Base-by-base conservation (phyloP, 371 early-diverging fungal genomes). In the Syncephalastrum monosporum region DNA sequence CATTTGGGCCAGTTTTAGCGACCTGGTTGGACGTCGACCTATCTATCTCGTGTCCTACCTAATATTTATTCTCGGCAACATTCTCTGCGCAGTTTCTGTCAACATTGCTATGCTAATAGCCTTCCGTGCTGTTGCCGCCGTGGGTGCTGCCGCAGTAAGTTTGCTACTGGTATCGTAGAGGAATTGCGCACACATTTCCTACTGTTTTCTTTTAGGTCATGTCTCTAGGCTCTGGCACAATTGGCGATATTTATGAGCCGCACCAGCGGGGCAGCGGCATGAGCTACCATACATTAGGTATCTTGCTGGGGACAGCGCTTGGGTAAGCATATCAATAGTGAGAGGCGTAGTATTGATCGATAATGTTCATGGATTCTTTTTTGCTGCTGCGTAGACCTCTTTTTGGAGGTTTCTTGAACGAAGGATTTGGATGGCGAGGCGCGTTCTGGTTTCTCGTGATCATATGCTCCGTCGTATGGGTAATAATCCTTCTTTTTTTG, bases 341-440 rank as follows among this genome's bases (percentile, higher is more conserved):
- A 27, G 27, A 16, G 19, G 23, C 16, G 13, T 13, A 13, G 16
- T 6, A 21, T 21, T 21, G 1, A 14, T 25, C 4, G 13, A n/a
- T 3, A 17, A 5, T 33, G 51, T 15, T 27, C 16, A 25, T 21
- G 33, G 3, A 14, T 42, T 7, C 16, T 19, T 55, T 19, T 13
- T 13, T 23, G 15, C 13, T 29, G 15, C n/a, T 55, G 1, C 2
- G 3, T 60, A 71, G 75, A 13, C 75, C 79, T 1, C 68, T 79
- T 44, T 61, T 79, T 47, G 79, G 79, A 14, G 79, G 79, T 6
- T 72, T 71, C 41, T 53, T 79, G 3, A 79, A 67, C 47, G 53
- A 73, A 66, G 74, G 68, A 3, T 60, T 75, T 12, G 79, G 79
- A 5, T 79, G 79, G 79, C 69, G 70, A 59, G 71, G 74, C 42